Evolutionary conservation across 2,329 filamentous ascomycete species (phyloP), one percentile per base, ranked within the genome.

Genomic region (Calonectria henricotiae): DNA sequence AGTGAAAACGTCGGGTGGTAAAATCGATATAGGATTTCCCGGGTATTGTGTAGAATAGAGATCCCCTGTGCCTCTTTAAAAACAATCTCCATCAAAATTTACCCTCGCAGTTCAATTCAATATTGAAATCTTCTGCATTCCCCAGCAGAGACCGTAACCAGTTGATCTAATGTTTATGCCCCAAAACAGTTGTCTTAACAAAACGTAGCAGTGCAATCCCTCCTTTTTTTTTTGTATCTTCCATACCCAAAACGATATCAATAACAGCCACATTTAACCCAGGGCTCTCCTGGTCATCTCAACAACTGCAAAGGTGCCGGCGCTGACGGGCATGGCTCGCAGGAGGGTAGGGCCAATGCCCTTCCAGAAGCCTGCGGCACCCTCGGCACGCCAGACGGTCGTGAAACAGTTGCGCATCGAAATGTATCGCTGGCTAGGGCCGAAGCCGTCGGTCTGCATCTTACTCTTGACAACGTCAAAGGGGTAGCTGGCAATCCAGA

Each of bases 381-480:
- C 96, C 83, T 97, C 95, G 6, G 84, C 86, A 71, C 88, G 88
- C 86, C 89, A 97, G 2, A 93, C 97, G 87, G 97, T 91, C 69
- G 87, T 89, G 83, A 98, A 97, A 85, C 94, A 97, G 83, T 97
- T 93, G 62, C 92, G 89, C 96, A 98, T 98, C 67, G 86, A 92
- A 81, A 86, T 89, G 84, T 93, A 99, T 80, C 88, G 88, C 86
- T 92, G 91, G 73, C 89, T 85, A 60, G 82, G 71, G 5, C 94
- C 94, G 80, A 98, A 96, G 0, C 94, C 95, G 84, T 99, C 96
- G 69, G 93, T 98, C 89, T 99, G 96, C 96, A 98, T 98, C 90
- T 98, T 98, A 85, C 94, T 98, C 93, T 99, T 99, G 84, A 99
- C 85, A 32, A 99, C 96, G 84, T 99, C 96, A 74, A 99, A 93